Evolutionary conservation across 805 yeast genomes (phyloP).

Genomic region (Ogataea parapolymorpha): DNA sequence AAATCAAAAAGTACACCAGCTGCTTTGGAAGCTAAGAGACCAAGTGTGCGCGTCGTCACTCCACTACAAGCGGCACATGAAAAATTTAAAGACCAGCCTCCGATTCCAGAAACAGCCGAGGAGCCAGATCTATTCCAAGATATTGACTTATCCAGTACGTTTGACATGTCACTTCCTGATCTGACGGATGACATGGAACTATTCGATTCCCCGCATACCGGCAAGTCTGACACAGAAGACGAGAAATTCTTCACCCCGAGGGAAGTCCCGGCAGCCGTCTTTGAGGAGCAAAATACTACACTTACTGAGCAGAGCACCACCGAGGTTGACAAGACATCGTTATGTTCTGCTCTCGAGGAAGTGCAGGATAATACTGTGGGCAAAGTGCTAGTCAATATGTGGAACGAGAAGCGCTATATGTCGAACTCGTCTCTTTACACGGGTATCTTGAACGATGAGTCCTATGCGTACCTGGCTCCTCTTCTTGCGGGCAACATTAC

Average conservation of each 20-base stretch:
- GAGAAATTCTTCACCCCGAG: slow-evolving; percentile 20
- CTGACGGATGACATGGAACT: slow-evolving; percentile 7
- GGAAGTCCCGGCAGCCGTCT: slow-evolving; percentile 13
- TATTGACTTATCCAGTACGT: slow-evolving; percentile 18
- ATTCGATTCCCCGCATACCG: slow-evolving; percentile 6
- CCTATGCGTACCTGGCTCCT: slow-evolving; percentile 44
- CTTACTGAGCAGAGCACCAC: not conserved
- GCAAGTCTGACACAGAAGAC: slow-evolving; percentile 9
- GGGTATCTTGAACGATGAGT: slow-evolving; percentile 32
- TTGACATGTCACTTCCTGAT: slow-evolving; percentile 16
- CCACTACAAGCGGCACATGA: slow-evolving; percentile 10
- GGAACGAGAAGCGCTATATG: slow-evolving; percentile 12
- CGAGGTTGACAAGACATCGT: slow-evolving; percentile 19
- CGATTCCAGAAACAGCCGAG: not conserved
- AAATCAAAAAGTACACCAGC: slow-evolving; percentile 1
- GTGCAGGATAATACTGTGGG: slow-evolving; percentile 20
- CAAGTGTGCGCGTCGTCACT: not conserved
- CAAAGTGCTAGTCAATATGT: slow-evolving; percentile 16
- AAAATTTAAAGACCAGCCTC: not conserved
- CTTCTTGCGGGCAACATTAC: slow-evolving; percentile 28
- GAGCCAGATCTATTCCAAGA: slow-evolving; percentile 17
- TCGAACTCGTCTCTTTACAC: slow-evolving; percentile 18
- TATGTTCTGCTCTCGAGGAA: slow-evolving; percentile 29
- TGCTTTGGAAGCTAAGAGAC: not conserved
- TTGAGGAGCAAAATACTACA: slow-evolving; percentile 1